A percentile compares a stretch with the other conserved stretches of the same genome.
Evolutionary conservation across 140 eudicot species (phyloP).

Genomic region (Senecio squalidus): DNA sequence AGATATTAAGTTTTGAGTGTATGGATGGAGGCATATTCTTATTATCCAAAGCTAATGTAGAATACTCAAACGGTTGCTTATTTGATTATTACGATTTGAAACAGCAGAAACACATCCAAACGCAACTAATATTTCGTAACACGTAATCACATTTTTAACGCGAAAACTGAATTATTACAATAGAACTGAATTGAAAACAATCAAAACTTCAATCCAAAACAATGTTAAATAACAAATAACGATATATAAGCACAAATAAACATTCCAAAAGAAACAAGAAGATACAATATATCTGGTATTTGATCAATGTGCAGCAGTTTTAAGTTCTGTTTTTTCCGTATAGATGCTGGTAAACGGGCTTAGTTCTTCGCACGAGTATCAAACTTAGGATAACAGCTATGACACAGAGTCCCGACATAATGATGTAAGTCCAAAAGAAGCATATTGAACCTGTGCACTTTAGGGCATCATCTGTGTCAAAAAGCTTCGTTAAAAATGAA

Average conservation of each 20-base stretch:
- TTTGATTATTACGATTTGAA: too few relatives aligned
- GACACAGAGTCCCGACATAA: conserved; percentile 80
- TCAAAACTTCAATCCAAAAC: conserved; percentile 26
- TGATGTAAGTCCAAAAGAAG: conserved; percentile 66
- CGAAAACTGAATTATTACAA: conserved; percentile 20
- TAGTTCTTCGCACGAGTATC: conserved; percentile 86
- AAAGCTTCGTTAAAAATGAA: conserved; percentile 29
- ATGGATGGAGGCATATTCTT: too few relatives aligned
- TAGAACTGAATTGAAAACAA: conserved; percentile 7
- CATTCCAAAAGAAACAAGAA: conserved; percentile 12
- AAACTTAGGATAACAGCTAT: conserved; percentile 61
- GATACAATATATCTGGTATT: neutral
- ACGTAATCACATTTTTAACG: too few relatives aligned
- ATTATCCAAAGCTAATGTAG: too few relatives aligned
- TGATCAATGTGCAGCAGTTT: neutral
- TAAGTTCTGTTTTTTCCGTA: conserved; percentile 49
- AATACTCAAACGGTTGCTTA: too few relatives aligned
- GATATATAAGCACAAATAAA: conserved; percentile 20
- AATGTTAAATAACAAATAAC: conserved; percentile 2
- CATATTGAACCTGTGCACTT: conserved; percentile 83
- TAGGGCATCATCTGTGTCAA: conserved; percentile 37
- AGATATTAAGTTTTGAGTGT: too few relatives aligned
- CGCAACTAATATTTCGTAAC: too few relatives aligned
- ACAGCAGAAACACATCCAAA: too few relatives aligned
- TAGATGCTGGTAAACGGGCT: conserved; percentile 62